phyloP scores from a whole-genome alignment of 1,284 basidiomycete genomes.

The Boletus sp. region DNA sequence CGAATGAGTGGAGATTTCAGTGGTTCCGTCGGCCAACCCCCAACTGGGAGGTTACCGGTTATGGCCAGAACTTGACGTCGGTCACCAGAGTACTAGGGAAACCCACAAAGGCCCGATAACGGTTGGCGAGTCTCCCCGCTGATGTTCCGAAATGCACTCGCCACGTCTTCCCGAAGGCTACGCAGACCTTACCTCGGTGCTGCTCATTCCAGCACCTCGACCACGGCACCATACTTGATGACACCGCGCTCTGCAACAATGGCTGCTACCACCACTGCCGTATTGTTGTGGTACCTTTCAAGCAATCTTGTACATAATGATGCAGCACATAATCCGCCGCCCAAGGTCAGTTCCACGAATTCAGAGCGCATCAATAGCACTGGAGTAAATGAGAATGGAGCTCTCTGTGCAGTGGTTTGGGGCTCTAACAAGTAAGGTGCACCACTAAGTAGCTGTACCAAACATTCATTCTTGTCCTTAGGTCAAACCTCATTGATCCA shows the following conservation, averaged over 20 bases:
- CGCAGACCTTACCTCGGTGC: constrained; percentile 19
- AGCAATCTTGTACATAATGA: constrained; percentile 37
- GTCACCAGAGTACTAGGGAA: neutral
- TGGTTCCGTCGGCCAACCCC: constrained; percentile 5
- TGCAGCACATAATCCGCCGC: constrained; percentile 15
- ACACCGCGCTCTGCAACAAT: constrained; percentile 8
- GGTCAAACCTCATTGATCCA: constrained; percentile 46
- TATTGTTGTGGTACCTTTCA: constrained; percentile 38
- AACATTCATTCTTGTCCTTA: constrained; percentile 24
- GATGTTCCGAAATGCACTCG: constrained; percentile 14
- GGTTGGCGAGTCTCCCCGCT: neutral
- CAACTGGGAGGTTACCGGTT: neutral
- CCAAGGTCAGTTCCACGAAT: neutral
- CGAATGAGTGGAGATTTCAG: neutral
- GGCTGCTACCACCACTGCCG: constrained; percentile 25
- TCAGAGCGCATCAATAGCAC: constrained; percentile 18
- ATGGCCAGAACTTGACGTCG: neutral
- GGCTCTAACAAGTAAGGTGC: constrained; percentile 55
- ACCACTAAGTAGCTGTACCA: neutral
- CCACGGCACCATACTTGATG: constrained; percentile 4
- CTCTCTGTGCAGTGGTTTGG: constrained; percentile 48
- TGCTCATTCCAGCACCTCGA: constrained; percentile 13
- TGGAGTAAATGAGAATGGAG: constrained; percentile 27
- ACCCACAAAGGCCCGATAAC: neutral
- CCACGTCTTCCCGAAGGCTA: constrained; percentile 2